Evolutionary conservation across 2,329 filamentous ascomycete genomes (phyloP).

Genomic region (Cladorrhinum sp.): DNA sequence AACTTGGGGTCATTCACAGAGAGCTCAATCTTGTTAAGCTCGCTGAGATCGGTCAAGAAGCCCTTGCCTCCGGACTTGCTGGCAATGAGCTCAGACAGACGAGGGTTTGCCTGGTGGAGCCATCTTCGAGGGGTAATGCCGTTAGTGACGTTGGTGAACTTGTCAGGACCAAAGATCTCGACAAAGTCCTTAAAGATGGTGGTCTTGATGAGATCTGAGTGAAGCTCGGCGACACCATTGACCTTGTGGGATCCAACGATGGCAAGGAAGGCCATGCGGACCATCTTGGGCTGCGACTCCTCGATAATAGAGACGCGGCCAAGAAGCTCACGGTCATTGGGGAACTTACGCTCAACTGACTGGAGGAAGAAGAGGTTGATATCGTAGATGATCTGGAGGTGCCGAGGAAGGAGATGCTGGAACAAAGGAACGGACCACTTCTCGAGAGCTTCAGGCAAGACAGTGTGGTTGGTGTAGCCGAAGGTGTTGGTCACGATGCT

Average conservation of each 20-base stretch:
- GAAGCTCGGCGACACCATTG: conserved; percentile 95
- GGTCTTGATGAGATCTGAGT: conserved; percentile 96
- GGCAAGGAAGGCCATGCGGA: conserved; percentile 93
- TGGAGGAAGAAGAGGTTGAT: conserved; percentile 96
- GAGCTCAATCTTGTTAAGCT: conserved; percentile 81
- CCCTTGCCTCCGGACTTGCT: conserved; percentile 79
- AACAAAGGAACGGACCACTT: conserved; percentile 96
- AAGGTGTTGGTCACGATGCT: conserved; percentile 74
- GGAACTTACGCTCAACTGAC: conserved; percentile 83
- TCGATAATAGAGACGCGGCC: conserved; percentile 93
- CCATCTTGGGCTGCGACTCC: conserved; percentile 94
- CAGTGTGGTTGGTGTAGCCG: conserved; percentile 98
- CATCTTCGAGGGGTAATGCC: conserved; percentile 94
- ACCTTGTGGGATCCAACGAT: conserved; percentile 98
- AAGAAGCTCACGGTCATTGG: conserved; percentile 83
- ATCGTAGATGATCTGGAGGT: conserved; percentile 96
- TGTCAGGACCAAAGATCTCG: conserved; percentile 88
- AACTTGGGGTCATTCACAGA: conserved; percentile 83
- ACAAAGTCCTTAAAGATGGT: conserved; percentile 99
- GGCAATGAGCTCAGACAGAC: conserved; percentile 86
- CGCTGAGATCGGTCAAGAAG: conserved; percentile 87
- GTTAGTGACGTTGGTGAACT: conserved; percentile 98
- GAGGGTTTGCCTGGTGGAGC: conserved; percentile 96
- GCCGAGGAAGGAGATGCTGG: conserved; percentile 88
- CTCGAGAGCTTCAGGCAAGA: conserved; percentile 92